Evolutionary conservation across 495 filamentous ascomycete genomes (phyloP).

Genomic region (Hypoxylon perforatum): DNA sequence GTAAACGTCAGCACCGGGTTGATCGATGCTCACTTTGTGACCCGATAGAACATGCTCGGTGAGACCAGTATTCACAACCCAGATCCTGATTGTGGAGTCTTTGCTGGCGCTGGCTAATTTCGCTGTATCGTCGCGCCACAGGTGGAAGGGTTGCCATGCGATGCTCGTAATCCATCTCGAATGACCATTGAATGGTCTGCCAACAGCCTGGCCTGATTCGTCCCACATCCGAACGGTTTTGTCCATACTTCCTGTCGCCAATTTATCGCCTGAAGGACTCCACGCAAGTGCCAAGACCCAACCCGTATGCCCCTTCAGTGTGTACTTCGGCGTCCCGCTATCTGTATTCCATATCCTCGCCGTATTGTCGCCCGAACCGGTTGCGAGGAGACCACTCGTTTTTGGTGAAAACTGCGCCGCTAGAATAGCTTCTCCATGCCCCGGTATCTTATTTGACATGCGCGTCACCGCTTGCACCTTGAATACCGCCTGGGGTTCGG

Average conservation of each 20-base stretch:
- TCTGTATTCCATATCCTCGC: constrained; percentile 96
- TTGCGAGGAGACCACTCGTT: constrained; percentile 82
- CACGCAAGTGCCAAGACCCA: constrained; percentile 92
- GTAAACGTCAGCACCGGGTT: not conserved
- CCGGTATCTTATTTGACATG: constrained; percentile 87
- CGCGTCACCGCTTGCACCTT: constrained; percentile 90
- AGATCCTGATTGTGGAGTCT: constrained; percentile 89
- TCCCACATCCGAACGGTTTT: constrained; percentile 93
- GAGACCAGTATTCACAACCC: constrained; percentile 80
- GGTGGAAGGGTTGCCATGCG: constrained; percentile 94
- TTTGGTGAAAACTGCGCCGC: constrained; percentile 87
- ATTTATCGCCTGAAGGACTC: constrained; percentile 81
- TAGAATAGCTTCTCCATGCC: constrained; percentile 93
- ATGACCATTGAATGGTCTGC: constrained; percentile 86
- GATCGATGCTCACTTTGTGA: constrained; percentile 69
- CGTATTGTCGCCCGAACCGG: constrained; percentile 90
- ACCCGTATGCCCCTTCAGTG: constrained; percentile 90
- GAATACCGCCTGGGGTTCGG: constrained; percentile 94
- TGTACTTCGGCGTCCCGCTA: constrained; percentile 88
- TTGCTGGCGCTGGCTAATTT: constrained; percentile 89
- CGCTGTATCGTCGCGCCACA: constrained; percentile 77
- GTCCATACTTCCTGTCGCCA: constrained; percentile 96
- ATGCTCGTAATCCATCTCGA: constrained; percentile 89
- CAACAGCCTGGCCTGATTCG: constrained; percentile 79
- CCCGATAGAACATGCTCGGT: constrained; percentile 86